Evolutionary conservation across 2,329 filamentous ascomycete species (phyloP).

Genomic region (Fusarium pseudograminearum): DNA sequence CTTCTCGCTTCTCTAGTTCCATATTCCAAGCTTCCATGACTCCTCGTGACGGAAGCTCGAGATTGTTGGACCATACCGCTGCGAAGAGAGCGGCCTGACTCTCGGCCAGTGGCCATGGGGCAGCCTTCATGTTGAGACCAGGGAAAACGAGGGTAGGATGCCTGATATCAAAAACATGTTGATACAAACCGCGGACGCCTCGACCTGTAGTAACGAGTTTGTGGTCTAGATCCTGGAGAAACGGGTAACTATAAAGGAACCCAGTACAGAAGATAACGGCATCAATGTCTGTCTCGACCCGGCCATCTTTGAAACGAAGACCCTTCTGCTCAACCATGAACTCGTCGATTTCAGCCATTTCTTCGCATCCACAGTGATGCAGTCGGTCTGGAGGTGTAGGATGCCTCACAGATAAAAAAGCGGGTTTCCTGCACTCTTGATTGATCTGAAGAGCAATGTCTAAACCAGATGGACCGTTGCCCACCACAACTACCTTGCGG

Average conservation of each 20-base stretch:
- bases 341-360: slow-evolving; percentile 69
- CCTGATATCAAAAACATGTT: slow-evolving; percentile 81
- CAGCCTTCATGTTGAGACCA: slow-evolving; percentile 81
- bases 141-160: slow-evolving; percentile 85
- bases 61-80: slow-evolving; percentile 78
- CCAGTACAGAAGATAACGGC: slow-evolving; percentile 88
- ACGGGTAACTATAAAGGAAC: slow-evolving; percentile 87
- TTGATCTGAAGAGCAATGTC: slow-evolving; percentile 86
- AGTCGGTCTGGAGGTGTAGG: slow-evolving; percentile 60
- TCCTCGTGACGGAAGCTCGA: slow-evolving; percentile 70
- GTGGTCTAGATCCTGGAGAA: slow-evolving; percentile 63
- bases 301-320: slow-evolving; percentile 75
- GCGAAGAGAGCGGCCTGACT: slow-evolving; percentile 82
- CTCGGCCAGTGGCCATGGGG: slow-evolving; percentile 87
- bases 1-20: slow-evolving; percentile 67
- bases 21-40: slow-evolving; percentile 80
- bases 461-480: slow-evolving; percentile 84
- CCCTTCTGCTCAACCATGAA: slow-evolving; percentile 67
- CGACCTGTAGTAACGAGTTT: slow-evolving; percentile 75
- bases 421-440: slow-evolving; percentile 65
- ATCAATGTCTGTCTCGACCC: slow-evolving; percentile 75
- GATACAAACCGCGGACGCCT: slow-evolving; percentile 78
- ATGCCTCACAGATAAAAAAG: slow-evolving; percentile 74
- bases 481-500: slow-evolving; percentile 85
- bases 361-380: slow-evolving; percentile 60